Conservation (phyloP, 1,284 basidiomycete genomes). For the Fomitopsis palustris region DNA sequence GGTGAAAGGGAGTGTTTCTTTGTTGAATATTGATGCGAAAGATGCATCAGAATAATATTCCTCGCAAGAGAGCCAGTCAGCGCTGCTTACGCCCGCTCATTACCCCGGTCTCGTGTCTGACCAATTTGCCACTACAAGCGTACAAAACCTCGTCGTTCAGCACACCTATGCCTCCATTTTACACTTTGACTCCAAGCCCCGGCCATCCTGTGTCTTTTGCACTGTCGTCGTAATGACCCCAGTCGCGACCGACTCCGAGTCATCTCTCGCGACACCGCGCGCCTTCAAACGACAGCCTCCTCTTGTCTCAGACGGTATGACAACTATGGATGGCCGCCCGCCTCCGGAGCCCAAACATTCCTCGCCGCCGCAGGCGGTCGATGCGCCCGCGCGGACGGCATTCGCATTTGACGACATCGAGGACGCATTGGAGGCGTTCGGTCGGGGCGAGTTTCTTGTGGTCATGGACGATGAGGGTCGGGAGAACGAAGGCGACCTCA, state of each 20-base stretch:
- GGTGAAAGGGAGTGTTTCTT: too few species aligned
- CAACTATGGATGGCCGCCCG: neutral
- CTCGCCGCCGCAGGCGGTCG: conserved; percentile 23
- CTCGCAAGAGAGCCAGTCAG: too few species aligned
- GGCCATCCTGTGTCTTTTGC: too few species aligned
- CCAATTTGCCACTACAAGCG: too few species aligned
- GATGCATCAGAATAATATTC: too few species aligned
- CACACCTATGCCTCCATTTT: too few species aligned
- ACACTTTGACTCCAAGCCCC: too few species aligned
- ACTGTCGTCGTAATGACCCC: neutral
- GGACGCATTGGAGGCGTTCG: conserved; percentile 78
- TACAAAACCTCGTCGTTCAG: too few species aligned
- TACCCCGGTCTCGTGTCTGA: too few species aligned
- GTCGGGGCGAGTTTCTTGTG: conserved; percentile 84
- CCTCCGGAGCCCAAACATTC: conserved; percentile 12
- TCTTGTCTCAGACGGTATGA: neutral
- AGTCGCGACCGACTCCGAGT: neutral
- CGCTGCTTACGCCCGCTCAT: too few species aligned
- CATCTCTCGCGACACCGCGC: neutral
- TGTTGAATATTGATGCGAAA: too few species aligned
- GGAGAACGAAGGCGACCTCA: conserved; percentile 95
- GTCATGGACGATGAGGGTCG: conserved; percentile 94
- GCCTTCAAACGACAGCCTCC: neutral
- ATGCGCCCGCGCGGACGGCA: conserved; percentile 21
- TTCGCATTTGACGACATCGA: conserved; percentile 69